phyloP scores from a whole-genome alignment of 2,329 filamentous ascomycete species.

The Cadophora luteo-olivacea region DNA sequence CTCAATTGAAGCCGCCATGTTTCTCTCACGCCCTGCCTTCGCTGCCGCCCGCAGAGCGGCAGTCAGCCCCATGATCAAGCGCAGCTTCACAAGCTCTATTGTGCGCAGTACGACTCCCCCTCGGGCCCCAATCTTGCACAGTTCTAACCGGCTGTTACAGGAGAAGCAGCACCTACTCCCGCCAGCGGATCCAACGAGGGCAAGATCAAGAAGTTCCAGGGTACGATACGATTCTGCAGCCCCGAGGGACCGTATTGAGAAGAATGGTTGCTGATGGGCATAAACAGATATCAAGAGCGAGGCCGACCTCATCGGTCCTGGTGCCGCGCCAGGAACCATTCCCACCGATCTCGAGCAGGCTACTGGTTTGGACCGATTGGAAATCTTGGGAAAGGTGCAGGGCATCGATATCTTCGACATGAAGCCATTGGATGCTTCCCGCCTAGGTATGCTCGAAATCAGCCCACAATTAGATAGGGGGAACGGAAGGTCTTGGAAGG shows the following conservation, averaged over 20 bases:
- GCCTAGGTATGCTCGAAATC: slow-evolving; percentile 66
- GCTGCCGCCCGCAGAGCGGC: slow-evolving; percentile 66
- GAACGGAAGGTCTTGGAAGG: slow-evolving; percentile 6
- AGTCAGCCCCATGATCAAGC: slow-evolving; percentile 58
- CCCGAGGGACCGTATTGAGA: not conserved
- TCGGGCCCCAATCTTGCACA: slow-evolving; percentile 35
- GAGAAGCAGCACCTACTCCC: slow-evolving; percentile 38
- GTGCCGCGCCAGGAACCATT: slow-evolving; percentile 81
- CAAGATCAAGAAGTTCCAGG: slow-evolving; percentile 46
- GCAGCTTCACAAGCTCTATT: slow-evolving; percentile 65
- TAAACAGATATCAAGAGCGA: slow-evolving; percentile 78
- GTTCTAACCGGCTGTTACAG: slow-evolving; percentile 31
- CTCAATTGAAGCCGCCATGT: slow-evolving; percentile 55
- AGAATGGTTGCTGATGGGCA: slow-evolving; percentile 25
- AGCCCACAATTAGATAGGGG: slow-evolving; percentile 24
- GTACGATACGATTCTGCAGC: slow-evolving; percentile 31
- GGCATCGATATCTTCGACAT: slow-evolving; percentile 98
- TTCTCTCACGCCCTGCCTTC: slow-evolving; percentile 68
- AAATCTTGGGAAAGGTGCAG: slow-evolving; percentile 99
- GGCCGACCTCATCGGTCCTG: slow-evolving; percentile 84
- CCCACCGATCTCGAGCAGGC: slow-evolving; percentile 95
- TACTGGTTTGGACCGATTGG: slow-evolving; percentile 96
- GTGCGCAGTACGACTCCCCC: slow-evolving; percentile 61
- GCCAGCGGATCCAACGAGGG: slow-evolving; percentile 32
- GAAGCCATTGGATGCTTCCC: slow-evolving; percentile 90